Conservation (phyloP, 2,329 filamentous ascomycete genomes). For the Bretziella fagacearum region DNA sequence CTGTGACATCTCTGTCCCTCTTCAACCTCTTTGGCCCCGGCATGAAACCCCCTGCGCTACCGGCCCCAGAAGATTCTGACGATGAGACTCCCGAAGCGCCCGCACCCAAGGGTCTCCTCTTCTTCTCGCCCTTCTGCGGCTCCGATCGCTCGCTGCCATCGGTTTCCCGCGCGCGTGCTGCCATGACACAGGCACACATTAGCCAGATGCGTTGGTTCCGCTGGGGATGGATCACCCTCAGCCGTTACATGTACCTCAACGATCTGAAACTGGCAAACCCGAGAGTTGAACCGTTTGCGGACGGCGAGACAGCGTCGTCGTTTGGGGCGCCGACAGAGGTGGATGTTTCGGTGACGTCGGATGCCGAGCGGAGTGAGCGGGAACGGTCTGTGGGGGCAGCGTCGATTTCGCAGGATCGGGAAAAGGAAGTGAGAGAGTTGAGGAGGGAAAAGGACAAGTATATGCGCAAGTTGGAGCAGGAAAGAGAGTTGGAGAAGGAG, state of each 20-base stretch:
- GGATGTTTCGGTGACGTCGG: neutral
- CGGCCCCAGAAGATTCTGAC: conserved; percentile 14
- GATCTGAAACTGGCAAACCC: conserved; percentile 47
- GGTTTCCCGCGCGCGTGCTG: conserved; percentile 48
- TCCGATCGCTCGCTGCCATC: conserved; percentile 20
- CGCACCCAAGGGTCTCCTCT: conserved; percentile 46
- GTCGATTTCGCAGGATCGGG: neutral
- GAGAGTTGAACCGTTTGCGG: conserved; percentile 15
- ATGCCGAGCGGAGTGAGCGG: neutral
- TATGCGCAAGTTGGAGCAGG: conserved; percentile 7
- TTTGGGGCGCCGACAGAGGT: neutral
- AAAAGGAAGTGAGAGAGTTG: neutral
- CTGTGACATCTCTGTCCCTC: conserved; percentile 48
- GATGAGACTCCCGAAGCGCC: conserved; percentile 20
- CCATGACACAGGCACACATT: conserved; percentile 79
- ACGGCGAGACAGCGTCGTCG: conserved; percentile 1
- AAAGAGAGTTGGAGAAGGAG: conserved; percentile 5
- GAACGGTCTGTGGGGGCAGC: neutral
- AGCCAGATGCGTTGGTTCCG: conserved; percentile 99
- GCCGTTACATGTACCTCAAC: conserved; percentile 91
- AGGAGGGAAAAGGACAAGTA: conserved; percentile 11
- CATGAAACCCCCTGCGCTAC: conserved; percentile 8
- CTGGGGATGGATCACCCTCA: conserved; percentile 83
- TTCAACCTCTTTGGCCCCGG: conserved; percentile 28
- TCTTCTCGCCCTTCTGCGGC: conserved; percentile 52